Evolutionary conservation across 2,329 filamentous ascomycete species (phyloP).

Genomic region (Podosphaera xanthii): DNA sequence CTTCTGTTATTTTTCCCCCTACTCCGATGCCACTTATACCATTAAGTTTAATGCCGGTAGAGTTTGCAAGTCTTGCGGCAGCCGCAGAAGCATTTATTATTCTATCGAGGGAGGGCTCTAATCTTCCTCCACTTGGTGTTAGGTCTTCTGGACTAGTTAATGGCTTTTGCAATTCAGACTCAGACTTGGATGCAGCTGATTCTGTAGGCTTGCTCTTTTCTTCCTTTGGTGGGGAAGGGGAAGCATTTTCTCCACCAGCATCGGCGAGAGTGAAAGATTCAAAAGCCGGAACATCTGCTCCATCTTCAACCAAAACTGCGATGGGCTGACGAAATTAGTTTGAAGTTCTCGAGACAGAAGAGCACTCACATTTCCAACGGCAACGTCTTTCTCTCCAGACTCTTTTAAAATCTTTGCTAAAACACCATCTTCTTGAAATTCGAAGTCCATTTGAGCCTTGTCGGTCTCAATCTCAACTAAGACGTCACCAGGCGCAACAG

Average conservation of each 20-base stretch:
- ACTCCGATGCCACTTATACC: conserved; percentile 70
- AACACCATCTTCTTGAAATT: conserved; percentile 95
- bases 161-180: conserved; percentile 30
- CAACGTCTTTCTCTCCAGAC: conserved; percentile 75
- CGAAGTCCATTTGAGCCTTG: conserved; percentile 99
- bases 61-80: conserved; percentile 61
- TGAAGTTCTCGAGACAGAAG: conserved; percentile 6
- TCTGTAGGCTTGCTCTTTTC: conserved; percentile 40
- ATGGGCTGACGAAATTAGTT: conserved; percentile 47
- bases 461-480: conserved; percentile 97
- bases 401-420: conserved; percentile 88
- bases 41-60: conserved; percentile 59
- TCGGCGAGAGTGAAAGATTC: conserved; percentile 73
- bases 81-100: conserved; percentile 49
- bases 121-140: conserved; percentile 47
- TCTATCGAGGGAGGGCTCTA: conserved; percentile 69
- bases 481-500: conserved; percentile 75
- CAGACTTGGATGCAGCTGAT: conserved; percentile 32
- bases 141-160: conserved; percentile 38
- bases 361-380: conserved; percentile 73
- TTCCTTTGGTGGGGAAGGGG: conserved; percentile 40
- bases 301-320: conserved; percentile 83
- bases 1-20: conserved; percentile 69
- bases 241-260: conserved; percentile 60
- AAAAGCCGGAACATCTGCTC: conserved; percentile 67